A percentile compares a stretch with the other conserved stretches of the same genome.
phyloP scores from a whole-genome alignment of 106 monocot genomes.

The Dioscorea dumetorum region DNA sequence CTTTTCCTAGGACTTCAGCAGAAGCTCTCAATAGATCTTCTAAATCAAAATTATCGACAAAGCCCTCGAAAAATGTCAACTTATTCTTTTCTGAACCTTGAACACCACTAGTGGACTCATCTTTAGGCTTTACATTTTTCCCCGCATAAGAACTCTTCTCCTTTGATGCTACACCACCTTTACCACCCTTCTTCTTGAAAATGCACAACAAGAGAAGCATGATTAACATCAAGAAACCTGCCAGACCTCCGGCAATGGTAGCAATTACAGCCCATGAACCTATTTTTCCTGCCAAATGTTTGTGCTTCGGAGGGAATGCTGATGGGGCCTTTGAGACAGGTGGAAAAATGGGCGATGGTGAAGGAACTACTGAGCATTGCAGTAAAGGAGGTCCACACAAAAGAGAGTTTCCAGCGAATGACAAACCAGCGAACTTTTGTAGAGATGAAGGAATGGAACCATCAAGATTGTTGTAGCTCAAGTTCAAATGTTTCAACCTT shows the following conservation, averaged over 20 bases:
- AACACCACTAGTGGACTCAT: slow-evolving; percentile 75
- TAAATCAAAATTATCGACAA: slow-evolving; percentile 80
- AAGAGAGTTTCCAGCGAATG: slow-evolving; percentile 69
- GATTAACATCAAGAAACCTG: slow-evolving; percentile 32
- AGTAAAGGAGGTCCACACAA: slow-evolving; percentile 65
- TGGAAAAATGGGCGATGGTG: slow-evolving; percentile 28
- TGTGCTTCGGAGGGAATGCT: slow-evolving; percentile 4
- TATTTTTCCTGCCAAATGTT: slow-evolving; percentile 19
- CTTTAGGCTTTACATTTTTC: slow-evolving; percentile 64
- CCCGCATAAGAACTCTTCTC: slow-evolving; percentile 45
- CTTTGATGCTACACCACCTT: slow-evolving; percentile 18
- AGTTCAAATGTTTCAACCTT: slow-evolving; percentile 50
- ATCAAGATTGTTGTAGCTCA: slow-evolving; percentile 77
- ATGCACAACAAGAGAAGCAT: slow-evolving; percentile 48
- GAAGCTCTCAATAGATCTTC: slow-evolving; percentile 95
- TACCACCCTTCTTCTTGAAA: slow-evolving; percentile 30
- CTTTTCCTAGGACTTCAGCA: slow-evolving; percentile 96
- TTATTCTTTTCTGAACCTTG: slow-evolving; percentile 92
- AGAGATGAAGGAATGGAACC: slow-evolving; percentile 58
- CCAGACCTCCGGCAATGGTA: slow-evolving; percentile 48
- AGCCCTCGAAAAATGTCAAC: slow-evolving; percentile 83
- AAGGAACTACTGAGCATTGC: slow-evolving; percentile 39
- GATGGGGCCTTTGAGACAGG: neutral
- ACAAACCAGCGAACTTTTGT: slow-evolving; percentile 39
- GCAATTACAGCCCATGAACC: slow-evolving; percentile 46